Conservation (phyloP, 2,329 filamentous ascomycete genomes). For the Nannizziopsis arthrosporioides region DNA sequence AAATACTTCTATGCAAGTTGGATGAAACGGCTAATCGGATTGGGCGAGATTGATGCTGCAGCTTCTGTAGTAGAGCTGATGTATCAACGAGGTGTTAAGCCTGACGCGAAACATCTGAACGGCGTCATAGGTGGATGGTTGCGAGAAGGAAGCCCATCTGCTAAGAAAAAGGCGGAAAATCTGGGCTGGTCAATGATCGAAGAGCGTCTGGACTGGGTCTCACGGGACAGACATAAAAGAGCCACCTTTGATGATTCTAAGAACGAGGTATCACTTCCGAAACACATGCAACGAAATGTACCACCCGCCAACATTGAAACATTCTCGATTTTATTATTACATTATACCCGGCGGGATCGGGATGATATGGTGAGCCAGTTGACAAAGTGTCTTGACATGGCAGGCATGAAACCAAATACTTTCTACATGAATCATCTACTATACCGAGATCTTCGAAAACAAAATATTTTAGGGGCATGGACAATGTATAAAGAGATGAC, state of each 20-base stretch:
- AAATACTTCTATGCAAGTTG: slow-evolving; percentile 79
- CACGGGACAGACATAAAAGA: slow-evolving; percentile 20
- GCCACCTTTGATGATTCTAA: slow-evolving; percentile 21
- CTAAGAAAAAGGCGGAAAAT: slow-evolving; percentile 51
- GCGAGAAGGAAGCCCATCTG: slow-evolving; percentile 45
- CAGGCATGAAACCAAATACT: slow-evolving; percentile 55
- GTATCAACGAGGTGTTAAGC: slow-evolving; percentile 54
- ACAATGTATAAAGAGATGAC: slow-evolving; percentile 47
- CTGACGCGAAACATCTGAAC: slow-evolving; percentile 67
- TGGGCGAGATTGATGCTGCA: slow-evolving; percentile 59
- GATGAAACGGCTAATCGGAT: slow-evolving; percentile 71
- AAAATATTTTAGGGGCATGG: slow-evolving; percentile 44
- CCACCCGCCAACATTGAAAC: slow-evolving; percentile 62
- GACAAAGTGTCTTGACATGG: slow-evolving; percentile 50
- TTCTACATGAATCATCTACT: slow-evolving; percentile 73
- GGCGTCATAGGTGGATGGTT: slow-evolving; percentile 71
- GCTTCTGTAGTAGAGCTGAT: slow-evolving; percentile 63
- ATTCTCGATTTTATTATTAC: slow-evolving; percentile 61
- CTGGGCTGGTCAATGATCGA: slow-evolving; percentile 69
- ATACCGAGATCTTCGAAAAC: slow-evolving; percentile 51
- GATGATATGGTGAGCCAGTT: slow-evolving; percentile 48
- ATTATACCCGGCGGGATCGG: slow-evolving; percentile 54
- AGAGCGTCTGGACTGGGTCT: slow-evolving; percentile 53
- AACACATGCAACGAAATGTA: slow-evolving; percentile 31
- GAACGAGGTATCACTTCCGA: slow-evolving; percentile 23